These are phyloP conservation scores for Solanum chacoense DNA, from an alignment of 305 asterid species.

Conservation along the genomic window DNA sequence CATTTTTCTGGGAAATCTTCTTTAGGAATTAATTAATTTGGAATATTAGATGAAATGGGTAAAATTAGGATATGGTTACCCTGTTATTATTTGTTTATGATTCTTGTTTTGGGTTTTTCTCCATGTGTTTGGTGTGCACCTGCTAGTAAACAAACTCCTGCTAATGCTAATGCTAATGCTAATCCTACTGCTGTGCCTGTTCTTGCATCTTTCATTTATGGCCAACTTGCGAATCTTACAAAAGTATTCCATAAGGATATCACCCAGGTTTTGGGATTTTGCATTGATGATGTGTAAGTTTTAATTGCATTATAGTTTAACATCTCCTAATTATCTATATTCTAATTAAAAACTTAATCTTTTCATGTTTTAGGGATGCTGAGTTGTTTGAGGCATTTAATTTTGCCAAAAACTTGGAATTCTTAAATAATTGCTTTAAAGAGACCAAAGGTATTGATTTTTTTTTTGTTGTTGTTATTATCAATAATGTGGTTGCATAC, in stretches of 20 bases:
- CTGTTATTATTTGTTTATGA: slow-evolving; percentile 36
- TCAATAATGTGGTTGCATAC: background rate
- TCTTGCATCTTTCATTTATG: slow-evolving; percentile 61
- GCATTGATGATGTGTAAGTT: slow-evolving; percentile 79
- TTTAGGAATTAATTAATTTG: background rate
- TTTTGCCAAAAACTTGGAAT: slow-evolving; percentile 61
- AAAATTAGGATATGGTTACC: slow-evolving; percentile 54
- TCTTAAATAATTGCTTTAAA: slow-evolving; percentile 62
- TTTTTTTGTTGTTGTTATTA: background rate
- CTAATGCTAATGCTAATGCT: slow-evolving; percentile 9
- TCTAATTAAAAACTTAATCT: background rate
- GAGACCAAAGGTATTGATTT: slow-evolving; percentile 43
- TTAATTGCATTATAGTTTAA: background rate
- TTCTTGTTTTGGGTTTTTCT: slow-evolving; percentile 31
- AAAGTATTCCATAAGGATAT: slow-evolving; percentile 54
- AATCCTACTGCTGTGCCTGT: slow-evolving; percentile 42
- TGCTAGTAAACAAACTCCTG: slow-evolving; percentile 28
- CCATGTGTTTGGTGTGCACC: slow-evolving; percentile 36
- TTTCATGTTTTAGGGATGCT: slow-evolving; percentile 45
- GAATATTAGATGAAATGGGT: slow-evolving; percentile 53
- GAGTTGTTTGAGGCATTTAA: slow-evolving; percentile 79
- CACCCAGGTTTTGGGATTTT: slow-evolving; percentile 50
- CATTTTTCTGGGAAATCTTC: background rate
- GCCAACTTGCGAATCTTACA: slow-evolving; percentile 70
- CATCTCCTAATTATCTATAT: background rate